Evolutionary conservation across 1,284 basidiomycete genomes (phyloP).

Genomic region (Cryptococcus sp.): DNA sequence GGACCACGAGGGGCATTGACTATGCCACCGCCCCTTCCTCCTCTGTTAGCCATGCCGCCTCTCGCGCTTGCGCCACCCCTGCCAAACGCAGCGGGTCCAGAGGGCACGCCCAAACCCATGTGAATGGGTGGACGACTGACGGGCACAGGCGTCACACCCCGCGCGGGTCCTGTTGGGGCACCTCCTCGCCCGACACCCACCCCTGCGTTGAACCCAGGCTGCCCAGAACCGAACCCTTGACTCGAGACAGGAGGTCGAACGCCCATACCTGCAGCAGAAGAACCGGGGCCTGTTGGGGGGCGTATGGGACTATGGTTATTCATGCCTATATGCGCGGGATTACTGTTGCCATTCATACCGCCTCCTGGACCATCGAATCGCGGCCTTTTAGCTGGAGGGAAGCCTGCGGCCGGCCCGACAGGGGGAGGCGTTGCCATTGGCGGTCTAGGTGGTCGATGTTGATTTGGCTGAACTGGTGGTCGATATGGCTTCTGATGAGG

Average conservation of each 20-base stretch:
- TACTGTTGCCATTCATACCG: constrained; percentile 46
- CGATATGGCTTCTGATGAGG: constrained; percentile 32
- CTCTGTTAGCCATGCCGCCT: constrained; percentile 46
- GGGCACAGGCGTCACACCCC: constrained; percentile 15
- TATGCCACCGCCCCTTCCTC: constrained; percentile 23
- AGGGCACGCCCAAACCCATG: constrained; percentile 31
- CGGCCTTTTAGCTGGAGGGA: constrained; percentile 66
- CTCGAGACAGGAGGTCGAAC: constrained; percentile 39
- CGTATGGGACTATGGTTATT: constrained; percentile 24
- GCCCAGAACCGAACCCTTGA: constrained; percentile 37
- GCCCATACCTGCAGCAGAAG: constrained; percentile 14
- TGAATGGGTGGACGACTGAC: constrained; percentile 34
- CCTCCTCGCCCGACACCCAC: constrained; percentile 50
- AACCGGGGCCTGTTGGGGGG: constrained; percentile 21
- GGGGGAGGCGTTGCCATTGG: constrained; percentile 19
- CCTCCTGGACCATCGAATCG: constrained; percentile 71
- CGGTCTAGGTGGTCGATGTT: constrained; percentile 24
- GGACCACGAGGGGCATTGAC: constrained; percentile 35
- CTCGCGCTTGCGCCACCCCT: constrained; percentile 26
- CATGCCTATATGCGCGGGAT: constrained; percentile 58
- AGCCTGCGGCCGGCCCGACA: constrained; percentile 20
- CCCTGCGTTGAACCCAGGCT: constrained; percentile 49
- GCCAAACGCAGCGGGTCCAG: constrained; percentile 26
- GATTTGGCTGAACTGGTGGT: constrained; percentile 20
- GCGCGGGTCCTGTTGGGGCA: constrained; percentile 50